Evolutionary conservation across 805 yeast species (phyloP).

Genomic region (Candida fluviatilis): DNA sequence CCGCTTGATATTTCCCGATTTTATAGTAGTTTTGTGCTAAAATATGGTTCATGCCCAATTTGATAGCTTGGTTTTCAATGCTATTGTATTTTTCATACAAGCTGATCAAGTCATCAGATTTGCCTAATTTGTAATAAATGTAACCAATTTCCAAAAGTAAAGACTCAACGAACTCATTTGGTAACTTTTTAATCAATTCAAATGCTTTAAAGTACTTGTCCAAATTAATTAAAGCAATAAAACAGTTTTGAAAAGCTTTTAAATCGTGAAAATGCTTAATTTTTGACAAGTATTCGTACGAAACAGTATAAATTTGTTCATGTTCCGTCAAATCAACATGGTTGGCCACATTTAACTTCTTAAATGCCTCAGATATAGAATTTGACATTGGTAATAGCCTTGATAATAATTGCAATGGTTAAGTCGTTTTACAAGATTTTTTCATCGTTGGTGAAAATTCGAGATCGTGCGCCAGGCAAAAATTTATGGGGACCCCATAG

Average conservation of each 20-base stretch:
- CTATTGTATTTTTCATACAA: conserved; percentile 12
- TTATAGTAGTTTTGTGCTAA: conserved; percentile 53
- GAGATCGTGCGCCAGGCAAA: no score
- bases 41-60: conserved; percentile 42
- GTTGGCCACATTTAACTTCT: conserved; percentile 29
- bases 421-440: not conserved
- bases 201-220: conserved; percentile 53
- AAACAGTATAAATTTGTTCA: conserved; percentile 33
- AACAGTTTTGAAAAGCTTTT: conserved; percentile 38
- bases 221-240: conserved; percentile 56
- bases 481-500: no score
- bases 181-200: conserved; percentile 36
- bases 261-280: conserved; percentile 33
- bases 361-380: conserved; percentile 40
- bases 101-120: conserved; percentile 24
- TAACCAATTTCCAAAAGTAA: conserved; percentile 54
- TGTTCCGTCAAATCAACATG: conserved; percentile 25
- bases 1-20: conserved; percentile 37
- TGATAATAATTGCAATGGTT: not conserved
- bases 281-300: conserved; percentile 38
- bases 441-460: not conserved
- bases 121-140: conserved; percentile 54
- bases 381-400: conserved; percentile 23
- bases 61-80: conserved; percentile 14
- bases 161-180: conserved; percentile 30